phyloP scores from a whole-genome alignment of 805 yeast species.

The Candida bentonensis region DNA sequence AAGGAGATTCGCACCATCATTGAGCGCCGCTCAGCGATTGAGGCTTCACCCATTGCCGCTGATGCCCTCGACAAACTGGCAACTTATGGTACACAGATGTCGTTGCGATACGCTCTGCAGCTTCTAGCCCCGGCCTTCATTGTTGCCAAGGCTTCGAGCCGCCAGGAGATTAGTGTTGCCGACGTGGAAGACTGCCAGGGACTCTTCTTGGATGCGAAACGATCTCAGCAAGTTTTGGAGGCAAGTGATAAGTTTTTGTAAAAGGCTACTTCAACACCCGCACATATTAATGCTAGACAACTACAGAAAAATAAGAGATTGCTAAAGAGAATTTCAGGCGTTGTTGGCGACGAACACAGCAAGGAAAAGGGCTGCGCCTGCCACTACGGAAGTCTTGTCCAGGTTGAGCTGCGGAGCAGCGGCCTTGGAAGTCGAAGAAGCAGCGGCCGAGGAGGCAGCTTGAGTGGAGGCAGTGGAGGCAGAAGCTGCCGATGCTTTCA shows the following conservation, averaged over 20 bases:
- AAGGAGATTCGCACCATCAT: conserved; percentile 76
- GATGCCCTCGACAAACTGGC: conserved; percentile 72
- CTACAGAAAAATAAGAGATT: too few species aligned
- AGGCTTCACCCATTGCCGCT: conserved; percentile 46
- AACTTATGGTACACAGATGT: conserved; percentile 55
- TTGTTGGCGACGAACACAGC: neutral
- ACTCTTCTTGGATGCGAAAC: conserved; percentile 72
- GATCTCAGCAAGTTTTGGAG: conserved; percentile 62
- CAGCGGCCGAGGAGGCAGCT: neutral
- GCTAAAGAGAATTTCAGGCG: neutral
- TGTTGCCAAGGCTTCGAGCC: conserved; percentile 58
- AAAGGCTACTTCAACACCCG: neutral
- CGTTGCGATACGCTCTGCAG: conserved; percentile 86
- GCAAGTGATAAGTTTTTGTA: conserved; percentile 21
- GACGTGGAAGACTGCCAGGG: conserved; percentile 77
- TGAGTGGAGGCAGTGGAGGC: neutral
- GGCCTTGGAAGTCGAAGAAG: neutral
- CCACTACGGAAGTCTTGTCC: neutral
- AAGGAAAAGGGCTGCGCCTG: neutral
- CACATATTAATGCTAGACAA: neutral
- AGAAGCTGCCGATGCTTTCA: neutral
- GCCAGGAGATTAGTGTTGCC: conserved; percentile 47
- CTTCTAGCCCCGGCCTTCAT: conserved; percentile 83
- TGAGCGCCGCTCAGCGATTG: conserved; percentile 68
- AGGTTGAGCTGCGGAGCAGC: neutral